A percentile compares a stretch with the other conserved stretches of the same genome.
Evolutionary conservation across 192 early-diverging fungal species (phyloP).

Genomic region (Podila minutissima): DNA sequence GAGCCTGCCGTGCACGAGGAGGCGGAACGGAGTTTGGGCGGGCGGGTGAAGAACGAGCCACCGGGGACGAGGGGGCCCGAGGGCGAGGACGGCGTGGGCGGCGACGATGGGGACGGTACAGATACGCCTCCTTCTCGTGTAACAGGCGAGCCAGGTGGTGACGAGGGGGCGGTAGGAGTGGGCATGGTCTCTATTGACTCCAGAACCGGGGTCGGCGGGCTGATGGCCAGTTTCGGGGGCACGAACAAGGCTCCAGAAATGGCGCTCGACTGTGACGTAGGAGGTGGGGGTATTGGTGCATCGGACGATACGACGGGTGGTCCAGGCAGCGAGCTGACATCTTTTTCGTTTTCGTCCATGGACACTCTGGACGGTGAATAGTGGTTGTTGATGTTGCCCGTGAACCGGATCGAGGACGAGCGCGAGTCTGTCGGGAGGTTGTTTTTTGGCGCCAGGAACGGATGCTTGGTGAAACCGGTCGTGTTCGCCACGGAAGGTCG

Average conservation of each 20-base stretch:
- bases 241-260: constrained; percentile 41
- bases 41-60: constrained; percentile 35
- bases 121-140: no score
- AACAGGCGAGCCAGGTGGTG: neutral
- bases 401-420: constrained; percentile 29
- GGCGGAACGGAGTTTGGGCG: constrained; percentile 24
- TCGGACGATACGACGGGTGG: neutral
- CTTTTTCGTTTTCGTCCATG: constrained; percentile 9
- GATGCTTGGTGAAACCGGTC: constrained; percentile 15
- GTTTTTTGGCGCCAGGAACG: constrained; percentile 14
- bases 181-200: neutral
- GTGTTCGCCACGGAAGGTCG: neutral
- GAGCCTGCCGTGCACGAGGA: constrained; percentile 9
- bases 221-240: constrained; percentile 28
- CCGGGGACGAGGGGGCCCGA: constrained; percentile 13
- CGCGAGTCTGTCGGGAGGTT: constrained; percentile 18
- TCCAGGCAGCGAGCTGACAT: neutral
- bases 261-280: neutral
- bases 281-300: neutral
- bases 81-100: neutral
- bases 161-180: neutral
- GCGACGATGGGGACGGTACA: neutral
- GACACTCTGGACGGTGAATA: neutral
- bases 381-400: neutral
- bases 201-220: constrained; percentile 10